phyloP scores from a whole-genome alignment of 2,329 filamentous ascomycete genomes.

The Exophiala alcalophila region DNA sequence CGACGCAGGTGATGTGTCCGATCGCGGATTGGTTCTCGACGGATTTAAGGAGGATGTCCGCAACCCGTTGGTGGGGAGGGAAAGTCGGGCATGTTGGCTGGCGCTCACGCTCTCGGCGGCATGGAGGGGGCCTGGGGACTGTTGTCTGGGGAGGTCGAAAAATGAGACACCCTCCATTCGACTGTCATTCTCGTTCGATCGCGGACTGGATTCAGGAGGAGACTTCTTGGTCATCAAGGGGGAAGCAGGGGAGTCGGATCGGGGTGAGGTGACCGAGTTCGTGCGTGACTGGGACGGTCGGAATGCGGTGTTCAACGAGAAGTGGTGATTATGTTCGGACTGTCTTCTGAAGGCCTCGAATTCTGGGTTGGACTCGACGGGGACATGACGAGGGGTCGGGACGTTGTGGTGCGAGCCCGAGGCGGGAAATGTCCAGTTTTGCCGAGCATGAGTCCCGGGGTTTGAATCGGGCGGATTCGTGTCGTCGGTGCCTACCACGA shows the following conservation, averaged over 20 bases:
- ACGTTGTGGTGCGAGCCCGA: slow-evolving; percentile 68
- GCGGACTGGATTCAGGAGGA: slow-evolving; percentile 13
- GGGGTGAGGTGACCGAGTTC: slow-evolving; percentile 12
- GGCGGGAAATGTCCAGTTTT: slow-evolving; percentile 72
- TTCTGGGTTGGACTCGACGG: slow-evolving; percentile 74
- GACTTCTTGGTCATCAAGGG: slow-evolving; percentile 18
- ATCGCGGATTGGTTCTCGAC: slow-evolving; percentile 32
- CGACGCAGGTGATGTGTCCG: slow-evolving; percentile 54
- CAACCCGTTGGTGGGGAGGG: slow-evolving; percentile 52
- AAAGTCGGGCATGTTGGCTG: slow-evolving; percentile 55
- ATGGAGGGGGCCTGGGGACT: slow-evolving; percentile 48
- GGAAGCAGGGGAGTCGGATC: slow-evolving; percentile 11
- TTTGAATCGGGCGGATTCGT: slow-evolving; percentile 62
- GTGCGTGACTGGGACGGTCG: slow-evolving; percentile 22
- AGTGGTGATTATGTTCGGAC: slow-evolving; percentile 50
- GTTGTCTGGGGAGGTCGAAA: slow-evolving; percentile 46
- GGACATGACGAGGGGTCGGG: slow-evolving; percentile 65
- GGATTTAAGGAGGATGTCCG: slow-evolving; percentile 33
- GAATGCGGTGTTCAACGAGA: slow-evolving; percentile 17
- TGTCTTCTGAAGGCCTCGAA: slow-evolving; percentile 76
- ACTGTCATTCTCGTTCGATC: slow-evolving; percentile 4
- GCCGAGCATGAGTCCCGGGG: slow-evolving; percentile 57
- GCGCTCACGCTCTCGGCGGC: slow-evolving; percentile 34
- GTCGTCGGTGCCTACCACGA: slow-evolving; percentile 59
- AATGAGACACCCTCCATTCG: slow-evolving; percentile 32